Evolutionary conservation across 2,329 filamentous ascomycete genomes (phyloP).

Genomic region (Neofusicoccum parvum): DNA sequence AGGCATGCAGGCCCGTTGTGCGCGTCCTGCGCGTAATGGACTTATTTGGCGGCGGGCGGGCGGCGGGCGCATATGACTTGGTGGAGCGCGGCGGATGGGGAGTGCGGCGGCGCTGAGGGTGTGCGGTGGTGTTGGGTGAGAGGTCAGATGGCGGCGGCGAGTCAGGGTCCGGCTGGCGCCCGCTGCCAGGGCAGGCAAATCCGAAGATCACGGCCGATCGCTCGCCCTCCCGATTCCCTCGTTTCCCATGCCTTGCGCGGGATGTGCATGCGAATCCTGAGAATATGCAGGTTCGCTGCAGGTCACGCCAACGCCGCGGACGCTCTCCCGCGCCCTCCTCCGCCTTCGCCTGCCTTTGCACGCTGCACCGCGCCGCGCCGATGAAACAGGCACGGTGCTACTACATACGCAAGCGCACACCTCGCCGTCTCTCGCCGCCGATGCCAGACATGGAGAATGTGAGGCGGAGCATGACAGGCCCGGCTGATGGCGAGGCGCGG

Average conservation of each 20-base stretch:
- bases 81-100: background rate
- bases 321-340: background rate
- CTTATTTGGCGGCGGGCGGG: background rate
- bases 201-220: background rate
- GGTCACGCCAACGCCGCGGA: background rate
- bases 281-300: slow-evolving; percentile 1
- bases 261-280: background rate
- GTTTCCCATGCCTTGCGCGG: background rate
- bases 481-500: slow-evolving; percentile 9
- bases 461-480: slow-evolving; percentile 17
- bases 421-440: background rate
- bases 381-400: slow-evolving; percentile 16
- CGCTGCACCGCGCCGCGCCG: background rate
- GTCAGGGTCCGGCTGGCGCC: slow-evolving; percentile 6
- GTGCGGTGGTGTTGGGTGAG: slow-evolving; percentile 13
- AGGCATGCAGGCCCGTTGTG: slow-evolving; percentile 3
- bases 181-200: background rate
- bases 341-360: background rate
- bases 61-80: background rate
- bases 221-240: background rate
- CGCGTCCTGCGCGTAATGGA: slow-evolving; percentile 17
- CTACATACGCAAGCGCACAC: background rate
- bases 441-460: background rate
- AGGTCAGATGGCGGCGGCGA: slow-evolving; percentile 12
- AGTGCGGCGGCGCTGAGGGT: background rate